Evolutionary conservation across 2,329 filamentous ascomycete genomes (phyloP).

Genomic region (Stachybotrys chlorohalonatus): DNA sequence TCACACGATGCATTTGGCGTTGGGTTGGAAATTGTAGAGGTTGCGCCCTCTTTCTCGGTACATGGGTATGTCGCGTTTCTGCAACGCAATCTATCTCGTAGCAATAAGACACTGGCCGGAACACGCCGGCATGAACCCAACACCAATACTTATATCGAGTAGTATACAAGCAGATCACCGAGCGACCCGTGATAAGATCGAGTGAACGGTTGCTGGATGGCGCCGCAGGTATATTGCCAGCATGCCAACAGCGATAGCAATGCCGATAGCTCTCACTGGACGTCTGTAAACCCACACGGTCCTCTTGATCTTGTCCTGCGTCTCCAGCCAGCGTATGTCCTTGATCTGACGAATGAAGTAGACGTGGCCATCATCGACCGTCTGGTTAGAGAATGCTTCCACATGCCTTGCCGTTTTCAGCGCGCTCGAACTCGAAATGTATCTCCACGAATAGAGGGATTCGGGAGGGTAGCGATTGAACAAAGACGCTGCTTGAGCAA

Average conservation of each 20-base stretch:
- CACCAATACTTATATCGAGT: background rate
- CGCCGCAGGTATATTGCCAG: slow-evolving; percentile 60
- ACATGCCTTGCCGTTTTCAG: slow-evolving; percentile 69
- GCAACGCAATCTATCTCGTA: background rate
- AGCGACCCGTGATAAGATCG: slow-evolving; percentile 16
- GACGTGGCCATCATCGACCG: slow-evolving; percentile 53
- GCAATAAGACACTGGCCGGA: background rate
- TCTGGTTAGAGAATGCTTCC: slow-evolving; percentile 41
- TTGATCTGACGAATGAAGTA: slow-evolving; percentile 63
- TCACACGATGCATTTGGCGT: background rate
- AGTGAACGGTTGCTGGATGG: slow-evolving; percentile 22
- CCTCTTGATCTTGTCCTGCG: slow-evolving; percentile 16
- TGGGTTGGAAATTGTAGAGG: background rate
- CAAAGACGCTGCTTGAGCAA: slow-evolving; percentile 55
- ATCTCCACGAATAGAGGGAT: slow-evolving; percentile 59
- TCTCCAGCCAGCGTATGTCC: slow-evolving; percentile 61
- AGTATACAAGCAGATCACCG: background rate
- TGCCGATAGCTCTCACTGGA: slow-evolving; percentile 50
- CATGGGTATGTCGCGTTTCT: background rate
- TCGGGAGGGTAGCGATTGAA: slow-evolving; percentile 63
- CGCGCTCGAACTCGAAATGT: slow-evolving; percentile 67
- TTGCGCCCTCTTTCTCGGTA: background rate
- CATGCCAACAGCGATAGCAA: slow-evolving; percentile 58
- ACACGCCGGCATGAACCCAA: background rate
- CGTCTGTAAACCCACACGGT: slow-evolving; percentile 56